Percentiles rank a stretch among this genome's conserved stretches.
phyloP scores from a whole-genome alignment of 2,329 filamentous ascomycete genomes.

The Hirsutella thompsonii region DNA sequence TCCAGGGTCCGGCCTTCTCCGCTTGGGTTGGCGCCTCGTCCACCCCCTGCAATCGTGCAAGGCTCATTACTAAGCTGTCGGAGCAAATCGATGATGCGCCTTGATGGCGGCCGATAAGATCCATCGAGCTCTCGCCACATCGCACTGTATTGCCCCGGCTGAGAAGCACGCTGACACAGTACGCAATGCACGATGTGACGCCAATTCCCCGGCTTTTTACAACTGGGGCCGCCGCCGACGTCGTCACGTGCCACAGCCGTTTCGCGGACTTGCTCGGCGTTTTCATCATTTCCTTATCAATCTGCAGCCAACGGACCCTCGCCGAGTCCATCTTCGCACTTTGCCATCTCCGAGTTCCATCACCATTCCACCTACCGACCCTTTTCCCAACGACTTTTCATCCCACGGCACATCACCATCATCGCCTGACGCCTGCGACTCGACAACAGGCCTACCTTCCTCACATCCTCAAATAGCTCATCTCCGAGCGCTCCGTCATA shows the following conservation, averaged over 20 bases:
- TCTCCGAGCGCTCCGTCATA: not conserved
- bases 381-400: not conserved
- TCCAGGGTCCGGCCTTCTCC: too few relatives aligned
- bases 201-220: not conserved
- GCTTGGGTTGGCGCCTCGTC: too few relatives aligned
- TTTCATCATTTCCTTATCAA: conserved; percentile 2
- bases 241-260: not conserved
- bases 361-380: not conserved
- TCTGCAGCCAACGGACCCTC: not conserved
- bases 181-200: not conserved
- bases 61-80: too few relatives aligned
- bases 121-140: not conserved
- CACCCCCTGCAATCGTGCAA: too few relatives aligned
- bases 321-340: not conserved
- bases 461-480: not conserved
- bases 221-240: not conserved
- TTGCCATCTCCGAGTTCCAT: not conserved
- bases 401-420: too few relatives aligned
- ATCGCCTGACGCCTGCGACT: too few relatives aligned
- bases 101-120: not conserved
- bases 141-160: not conserved
- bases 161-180: not conserved
- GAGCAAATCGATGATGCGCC: not conserved
- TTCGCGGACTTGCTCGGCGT: not conserved
- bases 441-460: too few relatives aligned